Evolutionary conservation across 2,329 filamentous ascomycete genomes (phyloP).

Genomic region (Didymella arachidicola): DNA sequence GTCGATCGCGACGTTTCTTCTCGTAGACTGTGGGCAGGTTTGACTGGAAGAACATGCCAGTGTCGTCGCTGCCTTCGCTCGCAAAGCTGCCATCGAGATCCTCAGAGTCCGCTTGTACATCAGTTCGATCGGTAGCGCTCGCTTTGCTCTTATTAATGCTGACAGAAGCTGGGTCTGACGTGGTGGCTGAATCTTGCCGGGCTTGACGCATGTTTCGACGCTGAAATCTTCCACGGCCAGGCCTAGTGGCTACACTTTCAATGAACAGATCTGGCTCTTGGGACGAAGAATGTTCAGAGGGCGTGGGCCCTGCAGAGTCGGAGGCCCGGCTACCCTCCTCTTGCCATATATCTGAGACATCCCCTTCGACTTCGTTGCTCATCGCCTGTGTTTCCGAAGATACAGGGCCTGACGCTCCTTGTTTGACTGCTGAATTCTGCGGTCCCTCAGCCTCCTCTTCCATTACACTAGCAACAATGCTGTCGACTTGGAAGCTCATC

Average conservation of each 20-base stretch:
- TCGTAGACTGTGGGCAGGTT: conserved; percentile 41
- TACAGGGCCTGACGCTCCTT: background rate
- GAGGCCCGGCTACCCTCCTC: conserved; percentile 56
- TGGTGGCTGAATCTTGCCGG: conserved; percentile 48
- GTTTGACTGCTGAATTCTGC: conserved; percentile 3
- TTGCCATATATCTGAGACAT: conserved; percentile 56
- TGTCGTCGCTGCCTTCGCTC: conserved; percentile 47
- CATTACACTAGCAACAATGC: conserved; percentile 22
- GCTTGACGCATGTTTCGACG: conserved; percentile 50
- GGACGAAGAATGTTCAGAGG: conserved; percentile 2
- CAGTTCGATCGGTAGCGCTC: conserved; percentile 16
- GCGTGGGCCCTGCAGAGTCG: conserved; percentile 21
- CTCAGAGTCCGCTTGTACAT: conserved; percentile 16
- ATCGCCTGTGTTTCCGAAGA: background rate
- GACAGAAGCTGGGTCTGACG: background rate
- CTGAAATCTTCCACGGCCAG: conserved; percentile 54
- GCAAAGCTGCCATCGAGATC: conserved; percentile 26
- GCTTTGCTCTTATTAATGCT: conserved; percentile 28
- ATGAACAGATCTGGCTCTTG: conserved; percentile 42
- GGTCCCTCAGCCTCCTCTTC: conserved; percentile 6
- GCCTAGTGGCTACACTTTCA: conserved; percentile 39
- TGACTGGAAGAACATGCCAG: conserved; percentile 49
- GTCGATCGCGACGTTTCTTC: conserved; percentile 35
- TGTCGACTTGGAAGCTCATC: conserved; percentile 46
- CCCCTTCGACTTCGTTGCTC: conserved; percentile 20